Base-by-base conservation (phyloP, 208 protist species). In the Angomonas desouzai region DNA sequence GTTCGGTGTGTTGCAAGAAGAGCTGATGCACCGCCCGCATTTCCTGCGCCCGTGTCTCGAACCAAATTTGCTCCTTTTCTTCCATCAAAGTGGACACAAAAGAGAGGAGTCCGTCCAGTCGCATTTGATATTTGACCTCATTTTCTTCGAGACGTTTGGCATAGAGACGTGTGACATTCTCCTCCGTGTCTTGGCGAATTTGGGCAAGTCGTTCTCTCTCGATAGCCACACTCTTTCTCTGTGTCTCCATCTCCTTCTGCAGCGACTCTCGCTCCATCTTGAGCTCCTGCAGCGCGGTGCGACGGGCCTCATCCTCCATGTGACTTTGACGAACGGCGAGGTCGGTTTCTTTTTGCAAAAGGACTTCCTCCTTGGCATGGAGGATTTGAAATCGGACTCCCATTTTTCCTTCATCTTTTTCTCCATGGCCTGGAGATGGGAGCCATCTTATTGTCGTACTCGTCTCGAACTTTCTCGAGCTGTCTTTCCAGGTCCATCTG, bases 41-140 rank as follows among this genome's bases (percentile, higher is more conserved):
- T 51, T 51, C 45, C 10, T 23, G 10, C 6, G 18, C 45, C 20
- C 45, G 45, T 27, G 18, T 51, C 20, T 51, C 45, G 9, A 51
- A 51, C 45, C 45, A 51, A 22, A 51, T 13, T 51, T 51, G 45
- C 20, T 51, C 45, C 20, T 51, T 51, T 51, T 51, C 45, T 27
- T 51, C 45, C 45, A 51, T 51, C 9, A 51, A 22, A 27, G 4
- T 3, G 20, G 45, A 51, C 9, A 51, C 45, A 51, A 51, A 51
- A 13, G 45, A 51, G 6, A 51, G 20, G 6, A 51, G 20, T 16
- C 20, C 45, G 6, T 51, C n/a, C 20, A 51, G 45, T 16, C 45
- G 45, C 6, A 51, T 6, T 51, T 51, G 45, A 51, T 27, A 51
- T 16, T 51, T 51, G 20, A 51, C n/a, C 20, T 51, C 45, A 23